phyloP scores from a whole-genome alignment of 1,139 yeast species.

The Sporopachydermia cereana region DNA sequence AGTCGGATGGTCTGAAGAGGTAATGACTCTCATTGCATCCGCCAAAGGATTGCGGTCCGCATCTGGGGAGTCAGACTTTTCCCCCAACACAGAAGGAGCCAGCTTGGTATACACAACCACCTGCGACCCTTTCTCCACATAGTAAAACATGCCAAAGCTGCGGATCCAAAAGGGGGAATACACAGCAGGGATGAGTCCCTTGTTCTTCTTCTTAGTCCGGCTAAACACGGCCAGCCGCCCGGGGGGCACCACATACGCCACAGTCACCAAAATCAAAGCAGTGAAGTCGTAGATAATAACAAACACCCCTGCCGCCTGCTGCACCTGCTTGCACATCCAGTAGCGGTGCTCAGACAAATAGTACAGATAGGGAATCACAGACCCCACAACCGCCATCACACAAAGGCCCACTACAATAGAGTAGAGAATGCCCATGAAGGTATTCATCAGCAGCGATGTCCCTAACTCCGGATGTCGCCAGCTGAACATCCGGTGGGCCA shows the following conservation, averaged over 20 bases:
- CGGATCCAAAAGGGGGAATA: slow-evolving; percentile 79
- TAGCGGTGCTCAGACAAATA: slow-evolving; percentile 36
- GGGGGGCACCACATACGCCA: slow-evolving; percentile 47
- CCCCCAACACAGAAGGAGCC: slow-evolving; percentile 15
- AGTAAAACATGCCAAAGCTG: slow-evolving; percentile 39
- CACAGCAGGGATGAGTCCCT: slow-evolving; percentile 27
- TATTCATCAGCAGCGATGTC: slow-evolving; percentile 41
- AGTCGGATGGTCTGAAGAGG: slow-evolving; percentile 28
- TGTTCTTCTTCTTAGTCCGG: slow-evolving; percentile 14
- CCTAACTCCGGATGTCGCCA: slow-evolving; percentile 81
- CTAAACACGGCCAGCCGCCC: slow-evolving; percentile 35
- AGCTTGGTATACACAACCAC: slow-evolving; percentile 4
- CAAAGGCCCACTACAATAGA: slow-evolving; percentile 45
- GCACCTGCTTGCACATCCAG: slow-evolving; percentile 43
- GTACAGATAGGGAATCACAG: slow-evolving; percentile 52
- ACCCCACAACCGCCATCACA: slow-evolving; percentile 57
- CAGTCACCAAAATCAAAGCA: slow-evolving; percentile 36
- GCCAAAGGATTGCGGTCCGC: slow-evolving; percentile 37
- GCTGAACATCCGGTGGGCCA: slow-evolving; percentile 69
- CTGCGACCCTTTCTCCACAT: slow-evolving; percentile 18
- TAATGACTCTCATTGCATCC: slow-evolving; percentile 31
- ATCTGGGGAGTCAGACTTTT: slow-evolving; percentile 33
- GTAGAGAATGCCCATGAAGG: slow-evolving; percentile 40
- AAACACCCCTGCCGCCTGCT: slow-evolving; percentile 44
- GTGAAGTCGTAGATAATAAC: slow-evolving; percentile 48